Conservation (phyloP, 768 basidiomycete genomes). For the Suillus brevipes region DNA sequence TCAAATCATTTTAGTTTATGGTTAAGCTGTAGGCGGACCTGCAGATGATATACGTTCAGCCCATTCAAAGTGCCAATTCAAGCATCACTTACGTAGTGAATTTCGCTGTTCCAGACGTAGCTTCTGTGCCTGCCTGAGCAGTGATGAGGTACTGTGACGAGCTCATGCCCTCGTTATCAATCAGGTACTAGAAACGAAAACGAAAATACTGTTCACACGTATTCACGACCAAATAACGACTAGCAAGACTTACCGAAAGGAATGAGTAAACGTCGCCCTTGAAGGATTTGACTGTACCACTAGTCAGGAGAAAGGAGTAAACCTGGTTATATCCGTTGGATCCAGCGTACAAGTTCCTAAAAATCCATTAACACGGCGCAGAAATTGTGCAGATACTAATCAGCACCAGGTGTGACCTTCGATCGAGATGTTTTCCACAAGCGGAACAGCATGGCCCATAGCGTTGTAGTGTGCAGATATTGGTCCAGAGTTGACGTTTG, state of each 20-base stretch:
- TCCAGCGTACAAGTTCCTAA: conserved; percentile 56
- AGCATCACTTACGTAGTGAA: conserved; percentile 49
- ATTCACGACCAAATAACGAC: not conserved
- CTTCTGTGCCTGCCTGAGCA: conserved; percentile 64
- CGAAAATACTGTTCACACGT: conserved; percentile 4
- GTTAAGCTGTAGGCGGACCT: conserved; percentile 48
- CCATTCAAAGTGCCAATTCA: not conserved
- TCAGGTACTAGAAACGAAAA: conserved; percentile 45
- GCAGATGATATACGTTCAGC: not conserved
- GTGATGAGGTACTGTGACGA: conserved; percentile 57
- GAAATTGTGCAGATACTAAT: not conserved
- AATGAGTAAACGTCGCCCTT: conserved; percentile 54
- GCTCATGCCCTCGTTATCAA: conserved; percentile 43
- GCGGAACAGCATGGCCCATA: conserved; percentile 46
- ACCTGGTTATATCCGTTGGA: conserved; percentile 55
- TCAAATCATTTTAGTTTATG: conserved; percentile 37
- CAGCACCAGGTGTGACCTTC: conserved; percentile 52
- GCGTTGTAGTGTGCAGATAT: conserved; percentile 53
- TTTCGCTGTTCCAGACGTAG: conserved; percentile 55
- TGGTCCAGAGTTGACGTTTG: conserved; percentile 55
- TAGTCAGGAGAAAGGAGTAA: conserved; percentile 47
- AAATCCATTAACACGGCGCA: not conserved
- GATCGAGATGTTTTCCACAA: conserved; percentile 42
- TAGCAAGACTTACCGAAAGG: conserved; percentile 39
- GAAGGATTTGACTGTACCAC: conserved; percentile 45